Evolutionary conservation across 139 green algal species (phyloP).

Genomic region (Astrephomene gubernaculifera): DNA sequence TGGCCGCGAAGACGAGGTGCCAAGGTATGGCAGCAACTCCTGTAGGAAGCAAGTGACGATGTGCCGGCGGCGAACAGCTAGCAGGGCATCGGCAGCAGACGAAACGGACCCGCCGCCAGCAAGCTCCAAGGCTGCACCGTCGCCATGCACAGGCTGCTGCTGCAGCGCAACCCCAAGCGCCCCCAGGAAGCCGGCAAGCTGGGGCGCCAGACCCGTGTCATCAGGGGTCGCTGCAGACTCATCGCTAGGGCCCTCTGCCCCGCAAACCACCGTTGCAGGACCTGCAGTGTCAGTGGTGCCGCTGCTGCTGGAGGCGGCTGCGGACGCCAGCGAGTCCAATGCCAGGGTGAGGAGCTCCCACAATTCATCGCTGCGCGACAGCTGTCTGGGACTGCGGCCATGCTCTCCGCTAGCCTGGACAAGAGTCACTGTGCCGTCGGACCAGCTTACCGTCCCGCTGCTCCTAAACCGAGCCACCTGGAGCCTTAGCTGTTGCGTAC

Average conservation of each 20-base stretch:
- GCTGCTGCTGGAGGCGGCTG: too few species aligned
- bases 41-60: not conserved
- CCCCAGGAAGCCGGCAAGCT: too few species aligned
- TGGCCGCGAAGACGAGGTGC: not conserved
- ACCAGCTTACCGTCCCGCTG: not conserved
- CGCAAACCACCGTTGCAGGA: too few species aligned
- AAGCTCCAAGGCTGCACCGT: too few species aligned
- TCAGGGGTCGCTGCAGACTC: too few species aligned
- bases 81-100: not conserved
- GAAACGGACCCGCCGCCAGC: not conserved
- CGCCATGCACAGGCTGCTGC: too few species aligned
- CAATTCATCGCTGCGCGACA: not conserved
- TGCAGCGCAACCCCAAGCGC: too few species aligned
- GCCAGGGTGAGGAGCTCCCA: not conserved
- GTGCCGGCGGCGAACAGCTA: not conserved
- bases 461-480: not conserved
- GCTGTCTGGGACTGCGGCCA: too few species aligned
- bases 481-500: not conserved
- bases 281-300: too few species aligned
- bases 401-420: too few species aligned
- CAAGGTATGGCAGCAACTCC: not conserved
- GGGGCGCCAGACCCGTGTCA: too few species aligned
- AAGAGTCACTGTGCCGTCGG: not conserved
- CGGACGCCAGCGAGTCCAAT: not conserved
- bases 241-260: too few species aligned